Conservation (phyloP, 2,329 filamentous ascomycete genomes). For the Herpotrichia juniperi region DNA sequence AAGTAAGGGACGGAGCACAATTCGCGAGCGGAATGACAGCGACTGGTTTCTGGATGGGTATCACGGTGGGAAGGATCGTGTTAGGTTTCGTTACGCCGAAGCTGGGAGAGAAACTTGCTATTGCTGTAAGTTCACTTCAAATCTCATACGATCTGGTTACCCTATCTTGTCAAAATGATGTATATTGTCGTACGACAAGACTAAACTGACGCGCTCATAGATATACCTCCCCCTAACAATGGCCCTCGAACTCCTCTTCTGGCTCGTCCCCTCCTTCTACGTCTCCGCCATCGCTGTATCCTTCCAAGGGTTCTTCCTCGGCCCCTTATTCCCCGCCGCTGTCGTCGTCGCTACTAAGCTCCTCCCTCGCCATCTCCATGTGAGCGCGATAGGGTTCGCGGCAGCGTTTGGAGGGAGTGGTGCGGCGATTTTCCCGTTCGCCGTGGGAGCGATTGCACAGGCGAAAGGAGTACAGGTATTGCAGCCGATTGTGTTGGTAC, state of each 20-base stretch:
- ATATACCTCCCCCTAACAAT: constrained; percentile 70
- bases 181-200: no score
- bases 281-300: constrained; percentile 74
- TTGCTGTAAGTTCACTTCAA: constrained; percentile 47
- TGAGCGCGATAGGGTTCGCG: constrained; percentile 80
- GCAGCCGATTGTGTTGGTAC: constrained; percentile 64
- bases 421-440: constrained; percentile 69
- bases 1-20: constrained; percentile 69
- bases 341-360: constrained; percentile 77
- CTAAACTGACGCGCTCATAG: constrained; percentile 30
- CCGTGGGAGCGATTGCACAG: constrained; percentile 71
- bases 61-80: constrained; percentile 74
- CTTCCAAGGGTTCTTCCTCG: constrained; percentile 79
- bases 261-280: constrained; percentile 79
- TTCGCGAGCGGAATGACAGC: constrained; percentile 78
- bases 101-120: constrained; percentile 71
- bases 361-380: constrained; percentile 74
- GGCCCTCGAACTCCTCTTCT: constrained; percentile 74
- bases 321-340: constrained; percentile 77
- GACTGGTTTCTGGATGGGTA: constrained; percentile 84
- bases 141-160: no score
- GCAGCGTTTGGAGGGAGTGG: constrained; percentile 78
- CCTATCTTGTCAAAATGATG: no score
- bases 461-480: constrained; percentile 64
- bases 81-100: constrained; percentile 78